These are phyloP conservation scores for Diacronema lutheri DNA, from an alignment of 78 protist genomes.

Conservation along the genomic window DNA sequence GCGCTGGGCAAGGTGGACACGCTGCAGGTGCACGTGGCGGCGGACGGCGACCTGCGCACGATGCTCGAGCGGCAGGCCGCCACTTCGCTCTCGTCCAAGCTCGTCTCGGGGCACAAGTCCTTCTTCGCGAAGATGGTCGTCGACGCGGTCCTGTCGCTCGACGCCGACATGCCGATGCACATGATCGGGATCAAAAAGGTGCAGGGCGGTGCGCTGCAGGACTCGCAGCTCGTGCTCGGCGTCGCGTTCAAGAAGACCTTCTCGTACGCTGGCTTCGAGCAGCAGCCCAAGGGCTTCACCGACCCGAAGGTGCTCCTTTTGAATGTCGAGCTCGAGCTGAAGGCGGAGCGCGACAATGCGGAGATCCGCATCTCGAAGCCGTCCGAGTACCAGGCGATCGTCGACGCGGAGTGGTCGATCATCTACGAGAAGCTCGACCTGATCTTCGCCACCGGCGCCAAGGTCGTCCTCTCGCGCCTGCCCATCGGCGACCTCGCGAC, in stretches of 20 bases:
- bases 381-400: conserved; percentile 83
- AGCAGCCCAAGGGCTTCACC: conserved; percentile 94
- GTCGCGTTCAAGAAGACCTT: conserved; percentile 99
- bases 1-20: background rate
- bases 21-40: conserved; percentile 15
- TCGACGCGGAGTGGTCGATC: conserved; percentile 97
- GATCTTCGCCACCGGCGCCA: conserved; percentile 90
- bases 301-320: conserved; percentile 89
- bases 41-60: conserved; percentile 33
- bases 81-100: conserved; percentile 96
- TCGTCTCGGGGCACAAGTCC: conserved; percentile 79
- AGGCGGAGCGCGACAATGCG: conserved; percentile 97
- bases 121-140: conserved; percentile 91
- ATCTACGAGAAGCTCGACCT: conserved; percentile 96
- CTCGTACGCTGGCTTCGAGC: conserved; percentile 99
- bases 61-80: conserved; percentile 88
- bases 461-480: conserved; percentile 92
- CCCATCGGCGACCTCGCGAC: conserved; percentile 99
- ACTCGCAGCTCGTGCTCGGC: conserved; percentile 94
- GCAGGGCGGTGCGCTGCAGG: conserved; percentile 90
- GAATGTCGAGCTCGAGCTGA: conserved; percentile 98
- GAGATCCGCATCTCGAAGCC: conserved; percentile 68
- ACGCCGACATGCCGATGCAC: conserved; percentile 76
- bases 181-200: conserved; percentile 98
- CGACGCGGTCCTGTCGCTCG: conserved; percentile 82